A percentile compares a stretch with the other conserved stretches of the same genome.
These are phyloP conservation scores for Aspergillus flavus DNA, from an alignment of 2,329 filamentous ascomycete genomes.

Conservation along the genomic window DNA sequence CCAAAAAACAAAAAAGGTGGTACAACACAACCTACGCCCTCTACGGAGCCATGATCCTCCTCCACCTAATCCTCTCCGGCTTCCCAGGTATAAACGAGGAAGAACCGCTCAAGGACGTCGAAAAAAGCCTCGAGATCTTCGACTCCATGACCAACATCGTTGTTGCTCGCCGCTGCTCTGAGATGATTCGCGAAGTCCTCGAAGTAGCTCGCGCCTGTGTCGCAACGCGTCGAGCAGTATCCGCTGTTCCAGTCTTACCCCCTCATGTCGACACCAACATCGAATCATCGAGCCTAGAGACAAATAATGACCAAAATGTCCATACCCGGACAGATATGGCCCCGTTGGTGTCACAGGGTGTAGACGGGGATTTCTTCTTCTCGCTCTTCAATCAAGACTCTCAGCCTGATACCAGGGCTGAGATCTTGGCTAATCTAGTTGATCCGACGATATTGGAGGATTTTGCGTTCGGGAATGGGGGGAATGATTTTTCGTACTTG, in stretches of 20 bases:
- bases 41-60: conserved; percentile 37
- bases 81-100: conserved; percentile 21
- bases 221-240: conserved; percentile 8
- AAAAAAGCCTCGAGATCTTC: conserved; percentile 36
- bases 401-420: conserved; percentile 21
- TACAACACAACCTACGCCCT: conserved; percentile 38
- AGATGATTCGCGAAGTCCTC: conserved; percentile 33
- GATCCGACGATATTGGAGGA: conserved; percentile 27
- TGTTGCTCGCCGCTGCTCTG: conserved; percentile 34
- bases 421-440: conserved; percentile 28
- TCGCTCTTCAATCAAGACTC: conserved; percentile 23
- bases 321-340: background rate
- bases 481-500: conserved; percentile 21
- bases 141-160: conserved; percentile 33
- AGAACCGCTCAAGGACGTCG: conserved; percentile 30
- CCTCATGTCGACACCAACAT: background rate
- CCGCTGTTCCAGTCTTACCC: background rate
- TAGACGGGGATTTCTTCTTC: conserved; percentile 20
- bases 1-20: conserved; percentile 23
- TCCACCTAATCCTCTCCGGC: conserved; percentile 30
- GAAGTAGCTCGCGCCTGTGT: conserved; percentile 27
- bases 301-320: background rate
- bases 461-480: conserved; percentile 27
- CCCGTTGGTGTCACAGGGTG: background rate
- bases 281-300: background rate